These are phyloP conservation scores for Micractinium conductrix DNA, from an alignment of 139 green algal genomes.

Conservation along the genomic window DNA sequence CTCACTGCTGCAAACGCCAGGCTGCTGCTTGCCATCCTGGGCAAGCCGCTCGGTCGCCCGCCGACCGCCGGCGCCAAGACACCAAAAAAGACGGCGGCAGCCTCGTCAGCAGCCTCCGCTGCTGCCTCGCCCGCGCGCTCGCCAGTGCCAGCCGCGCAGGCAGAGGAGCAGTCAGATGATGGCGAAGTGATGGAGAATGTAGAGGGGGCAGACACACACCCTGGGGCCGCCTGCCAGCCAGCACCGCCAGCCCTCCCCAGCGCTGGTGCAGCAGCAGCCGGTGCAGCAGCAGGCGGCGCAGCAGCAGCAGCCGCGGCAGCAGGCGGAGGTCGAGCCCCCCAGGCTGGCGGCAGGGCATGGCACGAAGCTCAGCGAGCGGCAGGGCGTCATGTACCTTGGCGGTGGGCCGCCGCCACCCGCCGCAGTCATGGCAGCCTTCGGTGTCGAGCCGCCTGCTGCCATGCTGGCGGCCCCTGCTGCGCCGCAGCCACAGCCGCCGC, in stretches of 20 bases:
- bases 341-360: neutral
- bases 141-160: neutral
- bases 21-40: conserved; percentile 4
- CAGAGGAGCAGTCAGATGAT: neutral
- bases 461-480: too few relatives aligned
- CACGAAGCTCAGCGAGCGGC: neutral
- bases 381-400: neutral
- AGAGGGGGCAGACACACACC: too few relatives aligned
- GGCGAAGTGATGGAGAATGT: too few relatives aligned
- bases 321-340: neutral
- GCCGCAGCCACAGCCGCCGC: too few relatives aligned
- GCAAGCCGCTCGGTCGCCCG: conserved; percentile 20
- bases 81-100: neutral
- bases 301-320: neutral
- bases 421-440: conserved; percentile 16
- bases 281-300: neutral
- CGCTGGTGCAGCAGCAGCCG: neutral
- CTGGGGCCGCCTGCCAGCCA: too few relatives aligned
- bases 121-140: neutral
- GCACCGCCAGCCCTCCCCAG: too few relatives aligned
- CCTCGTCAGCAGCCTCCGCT: neutral
- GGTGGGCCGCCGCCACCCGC: neutral
- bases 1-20: neutral
- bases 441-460: neutral
- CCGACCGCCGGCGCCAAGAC: neutral